phyloP scores from a whole-genome alignment of 106 monocot genomes.

The Allium cepa region DNA sequence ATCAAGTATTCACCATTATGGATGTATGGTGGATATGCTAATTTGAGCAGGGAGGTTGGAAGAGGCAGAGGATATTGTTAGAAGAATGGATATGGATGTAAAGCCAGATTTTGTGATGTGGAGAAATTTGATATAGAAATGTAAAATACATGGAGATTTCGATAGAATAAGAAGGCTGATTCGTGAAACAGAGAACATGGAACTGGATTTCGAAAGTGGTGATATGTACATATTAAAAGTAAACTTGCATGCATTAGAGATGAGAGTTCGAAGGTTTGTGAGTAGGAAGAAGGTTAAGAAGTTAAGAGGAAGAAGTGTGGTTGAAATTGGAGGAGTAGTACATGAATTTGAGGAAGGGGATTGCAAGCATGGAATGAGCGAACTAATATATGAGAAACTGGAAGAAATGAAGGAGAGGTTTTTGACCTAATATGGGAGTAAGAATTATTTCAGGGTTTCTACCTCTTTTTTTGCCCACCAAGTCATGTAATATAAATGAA shows the following conservation, averaged over 20 bases:
- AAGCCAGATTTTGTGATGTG: conserved; percentile 34
- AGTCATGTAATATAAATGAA: too few relatives aligned
- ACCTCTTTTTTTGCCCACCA: too few relatives aligned
- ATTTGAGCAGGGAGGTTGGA: conserved; percentile 24
- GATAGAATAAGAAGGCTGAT: conserved; percentile 23
- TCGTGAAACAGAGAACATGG: conserved; percentile 10
- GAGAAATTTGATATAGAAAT: conserved; percentile 42
- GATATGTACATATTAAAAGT: conserved; percentile 21
- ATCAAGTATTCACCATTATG: conserved; percentile 43
- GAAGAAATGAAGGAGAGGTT: too few relatives aligned
- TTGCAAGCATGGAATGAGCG: too few relatives aligned
- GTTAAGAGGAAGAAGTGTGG: conserved; percentile 29
- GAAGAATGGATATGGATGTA: conserved; percentile 19
- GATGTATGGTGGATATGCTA: conserved; percentile 53
- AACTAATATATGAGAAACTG: too few relatives aligned
- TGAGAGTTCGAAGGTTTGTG: conserved; percentile 15
- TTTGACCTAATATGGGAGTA: too few relatives aligned
- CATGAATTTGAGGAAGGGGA: conserved; percentile 45
- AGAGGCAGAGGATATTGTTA: conserved; percentile 31
- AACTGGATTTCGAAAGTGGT: conserved; percentile 7
- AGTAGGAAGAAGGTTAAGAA: conserved; percentile 9
- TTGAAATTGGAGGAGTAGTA: conserved; percentile 36
- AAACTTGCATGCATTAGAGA: conserved; percentile 22
- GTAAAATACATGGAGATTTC: conserved; percentile 33
- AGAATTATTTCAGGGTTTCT: too few relatives aligned